A percentile compares a stretch with the other conserved stretches of the same genome.
Conservation (phyloP, 2,329 filamentous ascomycete species). For the Cytospora leucostoma region DNA sequence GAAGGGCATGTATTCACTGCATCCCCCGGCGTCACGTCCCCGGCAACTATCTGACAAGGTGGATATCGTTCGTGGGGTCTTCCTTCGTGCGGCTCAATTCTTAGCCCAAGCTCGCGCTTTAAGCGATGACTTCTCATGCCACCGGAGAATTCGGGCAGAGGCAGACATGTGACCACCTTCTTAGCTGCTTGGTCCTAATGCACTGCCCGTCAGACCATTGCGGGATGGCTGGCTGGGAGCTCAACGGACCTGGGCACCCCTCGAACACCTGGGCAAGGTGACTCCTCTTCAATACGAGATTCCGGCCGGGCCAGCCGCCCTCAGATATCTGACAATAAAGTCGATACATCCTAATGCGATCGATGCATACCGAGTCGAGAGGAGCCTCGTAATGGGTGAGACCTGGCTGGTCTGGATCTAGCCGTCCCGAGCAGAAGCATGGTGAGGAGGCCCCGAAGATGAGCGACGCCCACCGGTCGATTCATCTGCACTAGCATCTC, state of each 20-base stretch:
- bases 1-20: background rate
- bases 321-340: slow-evolving; percentile 11
- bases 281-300: slow-evolving; percentile 24
- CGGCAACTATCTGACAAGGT: background rate
- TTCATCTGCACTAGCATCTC: slow-evolving; percentile 8
- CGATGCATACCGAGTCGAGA: background rate
- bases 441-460: background rate
- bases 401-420: slow-evolving; percentile 5
- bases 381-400: slow-evolving; percentile 21
- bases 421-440: background rate
- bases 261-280: slow-evolving; percentile 8
- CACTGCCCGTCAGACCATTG: slow-evolving; percentile 19
- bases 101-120: background rate
- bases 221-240: slow-evolving; percentile 1
- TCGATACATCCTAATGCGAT: background rate
- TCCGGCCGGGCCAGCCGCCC: slow-evolving; percentile 8
- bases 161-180: background rate
- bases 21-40: background rate
- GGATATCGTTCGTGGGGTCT: background rate
- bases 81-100: slow-evolving; percentile 4
- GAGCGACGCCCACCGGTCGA: background rate
- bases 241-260: background rate
- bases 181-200: slow-evolving; percentile 27
- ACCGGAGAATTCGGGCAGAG: slow-evolving; percentile 9
- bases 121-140: background rate